phyloP scores from a whole-genome alignment of 2,329 filamentous ascomycete genomes.

The Hansfordia pulvinata region DNA sequence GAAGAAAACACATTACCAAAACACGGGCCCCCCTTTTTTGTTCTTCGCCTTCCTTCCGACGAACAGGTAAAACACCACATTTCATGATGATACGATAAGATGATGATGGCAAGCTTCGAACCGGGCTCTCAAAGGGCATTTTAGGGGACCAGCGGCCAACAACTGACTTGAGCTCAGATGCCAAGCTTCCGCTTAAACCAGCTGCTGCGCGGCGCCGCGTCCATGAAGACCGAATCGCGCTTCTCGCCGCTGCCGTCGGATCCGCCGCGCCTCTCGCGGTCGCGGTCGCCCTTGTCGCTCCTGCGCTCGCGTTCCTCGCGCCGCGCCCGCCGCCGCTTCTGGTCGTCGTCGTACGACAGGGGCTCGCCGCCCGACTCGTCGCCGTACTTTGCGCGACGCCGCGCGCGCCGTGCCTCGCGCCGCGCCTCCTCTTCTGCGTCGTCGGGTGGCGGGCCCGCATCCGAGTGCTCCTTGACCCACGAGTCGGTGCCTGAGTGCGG shows the following conservation, averaged over 20 bases:
- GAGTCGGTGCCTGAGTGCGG: constrained; percentile 51
- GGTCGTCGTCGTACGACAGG: constrained; percentile 27
- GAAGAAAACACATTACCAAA: too few species aligned
- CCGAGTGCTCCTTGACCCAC: constrained; percentile 52
- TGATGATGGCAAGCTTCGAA: too few species aligned
- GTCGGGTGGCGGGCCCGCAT: constrained; percentile 44
- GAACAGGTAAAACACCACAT: too few species aligned
- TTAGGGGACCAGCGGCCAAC: too few species aligned
- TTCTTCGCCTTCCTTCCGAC: too few species aligned
- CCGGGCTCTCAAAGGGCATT: too few species aligned
- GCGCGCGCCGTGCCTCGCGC: constrained; percentile 31
- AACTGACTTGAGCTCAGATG: too few species aligned
- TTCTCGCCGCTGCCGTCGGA: constrained; percentile 20
- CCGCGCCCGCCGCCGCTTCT: constrained; percentile 25
- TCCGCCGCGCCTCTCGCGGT: constrained; percentile 17
- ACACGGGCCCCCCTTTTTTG: too few species aligned
- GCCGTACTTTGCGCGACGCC: constrained; percentile 27
- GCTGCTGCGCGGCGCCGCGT: constrained; percentile 35
- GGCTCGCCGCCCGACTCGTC: constrained; percentile 26
- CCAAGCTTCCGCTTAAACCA: constrained; percentile 38
- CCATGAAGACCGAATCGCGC: constrained; percentile 26
- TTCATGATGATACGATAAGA: too few species aligned
- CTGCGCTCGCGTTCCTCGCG: constrained; percentile 26
- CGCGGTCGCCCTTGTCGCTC: constrained; percentile 13
- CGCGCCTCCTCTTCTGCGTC: constrained; percentile 35